Base-by-base conservation (phyloP, 495 filamentous ascomycete species). In the Articulospora tetracladia region DNA sequence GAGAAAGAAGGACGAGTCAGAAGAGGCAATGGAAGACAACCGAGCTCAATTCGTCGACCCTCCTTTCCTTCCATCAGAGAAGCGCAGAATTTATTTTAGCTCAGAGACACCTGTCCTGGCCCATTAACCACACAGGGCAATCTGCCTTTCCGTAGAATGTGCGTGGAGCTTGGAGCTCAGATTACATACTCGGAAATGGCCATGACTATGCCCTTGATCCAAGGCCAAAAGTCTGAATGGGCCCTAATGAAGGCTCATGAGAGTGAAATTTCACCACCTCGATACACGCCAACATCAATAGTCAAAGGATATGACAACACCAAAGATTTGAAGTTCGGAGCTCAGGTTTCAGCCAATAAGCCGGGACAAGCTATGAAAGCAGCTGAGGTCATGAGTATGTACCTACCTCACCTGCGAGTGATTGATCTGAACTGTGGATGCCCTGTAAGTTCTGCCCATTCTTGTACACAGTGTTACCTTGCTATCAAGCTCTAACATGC, bases 111-210 rank as follows among this genome's bases (percentile, higher is more conserved):
- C 95, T 0, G 82, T 92, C 24, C 79, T 98, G 19, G 94, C 95
- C 94, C 94, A 44, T 68, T 82, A 19, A 86, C 94, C 0, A 98
- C 94, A 1, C 94, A 97, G 73, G 94, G 94, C n/a, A 98, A 98
- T 66, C 76, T 98, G 26, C 95, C 94, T 1, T 98, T 97, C 77
- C 88, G 94, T 47, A 83, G 95, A 53, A 83, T 98, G n/a, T 98
- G 94, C 67, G 85, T 87, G 0, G 86, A 88, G 53, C 82, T 97
- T 20, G 95, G 94, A 23, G 93, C 94, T 20, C 90, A 96, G 63
- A 75, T 95, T 34, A 98, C 93, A 2, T 98, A 97, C 76, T 98
- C 94, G 0, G 94, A 98, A 69, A 98, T 98, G 94, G 94, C 95
- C 3, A 90, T 98, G 85, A 85, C 91, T 36, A 72, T 96, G 65